Evolutionary conservation across 371 early-diverging fungal species (phyloP).

Genomic region (Fennellomyces sp.): DNA sequence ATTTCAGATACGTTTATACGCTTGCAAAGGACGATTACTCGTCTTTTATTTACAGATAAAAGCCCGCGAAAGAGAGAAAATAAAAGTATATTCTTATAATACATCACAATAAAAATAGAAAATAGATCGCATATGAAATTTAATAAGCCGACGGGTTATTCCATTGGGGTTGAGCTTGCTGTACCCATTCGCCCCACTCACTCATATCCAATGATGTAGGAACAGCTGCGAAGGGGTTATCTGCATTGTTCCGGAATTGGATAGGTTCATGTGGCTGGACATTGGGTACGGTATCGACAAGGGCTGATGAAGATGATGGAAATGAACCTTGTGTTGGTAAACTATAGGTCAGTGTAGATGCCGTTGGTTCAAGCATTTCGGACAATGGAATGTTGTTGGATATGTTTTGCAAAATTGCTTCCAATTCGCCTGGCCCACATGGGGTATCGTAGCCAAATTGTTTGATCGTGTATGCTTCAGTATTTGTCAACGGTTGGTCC

Average conservation of each 20-base stretch:
- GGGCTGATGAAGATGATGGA: background rate
- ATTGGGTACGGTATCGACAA: background rate
- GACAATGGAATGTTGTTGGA: conserved; percentile 2
- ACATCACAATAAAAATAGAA: background rate
- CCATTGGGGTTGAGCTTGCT: background rate
- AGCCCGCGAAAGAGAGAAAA: background rate
- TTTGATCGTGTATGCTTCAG: conserved; percentile 45
- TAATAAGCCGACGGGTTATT: background rate
- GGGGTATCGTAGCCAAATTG: conserved; percentile 49
- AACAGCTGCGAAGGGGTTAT: conserved; percentile 48
- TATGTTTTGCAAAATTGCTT: conserved; percentile 3
- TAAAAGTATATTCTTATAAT: no score
- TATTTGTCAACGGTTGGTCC: background rate
- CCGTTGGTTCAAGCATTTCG: background rate
- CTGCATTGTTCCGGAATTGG: conserved; percentile 42
- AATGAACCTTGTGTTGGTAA: background rate
- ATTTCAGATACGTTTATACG: no score
- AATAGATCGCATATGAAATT: no score
- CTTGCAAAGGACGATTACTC: no score
- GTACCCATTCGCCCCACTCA: conserved; percentile 47
- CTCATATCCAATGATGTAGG: conserved; percentile 51
- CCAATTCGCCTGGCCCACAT: conserved; percentile 21
- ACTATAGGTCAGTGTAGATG: background rate
- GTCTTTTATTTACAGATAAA: background rate
- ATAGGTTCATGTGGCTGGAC: background rate